Percentiles rank a stretch among this genome's conserved stretches.
phyloP scores from a whole-genome alignment of 2,329 filamentous ascomycete genomes.

The Cylindrodendrum hubeiense region DNA sequence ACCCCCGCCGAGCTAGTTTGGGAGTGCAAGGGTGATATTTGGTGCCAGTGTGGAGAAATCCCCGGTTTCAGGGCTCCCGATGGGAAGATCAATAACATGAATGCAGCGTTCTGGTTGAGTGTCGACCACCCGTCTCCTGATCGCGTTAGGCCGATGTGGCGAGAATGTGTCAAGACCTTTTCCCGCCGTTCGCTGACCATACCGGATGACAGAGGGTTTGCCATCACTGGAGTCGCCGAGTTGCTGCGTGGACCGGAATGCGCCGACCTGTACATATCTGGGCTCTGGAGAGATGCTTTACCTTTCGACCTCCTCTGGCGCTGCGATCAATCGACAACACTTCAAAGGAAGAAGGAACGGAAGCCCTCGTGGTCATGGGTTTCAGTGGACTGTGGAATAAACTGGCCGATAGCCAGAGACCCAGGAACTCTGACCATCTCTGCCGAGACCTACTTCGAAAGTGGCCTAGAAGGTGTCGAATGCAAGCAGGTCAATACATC shows the following conservation, averaged over 20 bases:
- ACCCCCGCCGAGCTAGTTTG: neutral
- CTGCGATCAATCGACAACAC: neutral
- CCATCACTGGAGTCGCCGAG: neutral
- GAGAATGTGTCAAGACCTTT: neutral
- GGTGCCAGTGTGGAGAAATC: neutral
- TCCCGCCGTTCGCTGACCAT: neutral
- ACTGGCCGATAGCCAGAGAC: neutral
- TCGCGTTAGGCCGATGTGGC: neutral
- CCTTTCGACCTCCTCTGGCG: neutral
- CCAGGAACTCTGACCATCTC: neutral
- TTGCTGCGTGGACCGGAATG: neutral
- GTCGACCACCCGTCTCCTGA: neutral
- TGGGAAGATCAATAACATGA: neutral
- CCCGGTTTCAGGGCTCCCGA: neutral
- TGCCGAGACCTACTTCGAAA: neutral
- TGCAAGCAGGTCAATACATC: neutral
- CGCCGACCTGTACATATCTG: neutral
- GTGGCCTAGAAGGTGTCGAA: neutral
- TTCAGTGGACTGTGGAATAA: neutral
- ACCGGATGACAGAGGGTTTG: neutral
- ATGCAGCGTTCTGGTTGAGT: neutral
- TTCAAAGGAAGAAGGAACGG: neutral
- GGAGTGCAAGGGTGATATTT: neutral
- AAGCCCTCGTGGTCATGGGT: neutral
- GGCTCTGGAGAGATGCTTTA: neutral